Evolutionary conservation across 169 alveolate species (phyloP).

Genomic region (Plasmodium fragile): DNA sequence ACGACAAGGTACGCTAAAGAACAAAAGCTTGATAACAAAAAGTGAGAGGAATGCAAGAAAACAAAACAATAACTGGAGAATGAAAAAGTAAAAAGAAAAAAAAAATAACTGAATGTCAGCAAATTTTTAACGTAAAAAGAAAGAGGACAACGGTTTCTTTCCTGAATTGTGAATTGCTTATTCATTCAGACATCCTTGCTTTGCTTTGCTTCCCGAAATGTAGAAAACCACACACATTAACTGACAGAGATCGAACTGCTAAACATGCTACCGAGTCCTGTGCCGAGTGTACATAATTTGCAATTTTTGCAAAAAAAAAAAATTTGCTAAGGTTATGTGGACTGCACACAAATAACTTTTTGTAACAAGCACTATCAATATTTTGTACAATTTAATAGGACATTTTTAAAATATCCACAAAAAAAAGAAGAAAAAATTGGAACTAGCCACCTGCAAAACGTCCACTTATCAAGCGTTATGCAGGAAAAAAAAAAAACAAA

Average conservation of each 20-base stretch:
- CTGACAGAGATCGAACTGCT: neutral
- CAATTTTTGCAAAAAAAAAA: neutral
- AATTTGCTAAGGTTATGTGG: slow-evolving; percentile 7
- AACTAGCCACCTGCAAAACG: slow-evolving; percentile 18
- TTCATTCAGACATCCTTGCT: neutral
- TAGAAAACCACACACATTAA: neutral
- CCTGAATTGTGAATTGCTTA: neutral
- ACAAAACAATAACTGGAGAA: neutral
- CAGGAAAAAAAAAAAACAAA: neutral
- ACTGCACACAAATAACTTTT: slow-evolving; percentile 9
- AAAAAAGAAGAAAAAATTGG: neutral
- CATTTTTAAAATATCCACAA: neutral
- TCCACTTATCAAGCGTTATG: neutral
- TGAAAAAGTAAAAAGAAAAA: neutral
- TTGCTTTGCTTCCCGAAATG: neutral
- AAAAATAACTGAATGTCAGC: neutral
- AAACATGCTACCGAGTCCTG: neutral
- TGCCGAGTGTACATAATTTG: neutral
- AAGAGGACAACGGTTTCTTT: neutral
- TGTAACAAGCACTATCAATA: neutral
- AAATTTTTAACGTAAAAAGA: neutral
- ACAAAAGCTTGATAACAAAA: neutral
- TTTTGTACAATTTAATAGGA: neutral
- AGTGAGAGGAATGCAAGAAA: neutral
- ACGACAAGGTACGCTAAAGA: neutral